Base-by-base conservation (phyloP, 768 basidiomycete genomes). In the Amanita inopinata region DNA sequence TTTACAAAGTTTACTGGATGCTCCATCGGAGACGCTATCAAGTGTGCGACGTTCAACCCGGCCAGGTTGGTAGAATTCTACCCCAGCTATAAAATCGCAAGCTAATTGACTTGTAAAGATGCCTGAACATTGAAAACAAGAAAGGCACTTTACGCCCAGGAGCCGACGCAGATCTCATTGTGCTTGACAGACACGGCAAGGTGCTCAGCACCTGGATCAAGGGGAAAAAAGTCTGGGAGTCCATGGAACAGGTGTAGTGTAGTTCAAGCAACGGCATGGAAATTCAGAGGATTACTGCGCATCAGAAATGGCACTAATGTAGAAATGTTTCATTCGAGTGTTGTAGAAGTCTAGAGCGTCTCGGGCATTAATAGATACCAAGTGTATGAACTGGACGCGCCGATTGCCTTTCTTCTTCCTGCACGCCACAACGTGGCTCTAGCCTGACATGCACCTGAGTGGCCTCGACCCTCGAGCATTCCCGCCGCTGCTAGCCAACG, bases 91-190 rank as follows among this genome's bases (percentile, higher is more conserved):
- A n/a, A n/a, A n/a, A n/a, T n/a, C n/a, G n/a, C n/a, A 33, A 22
- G 46, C 36, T 34, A 33, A 40, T 25, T 46, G 15, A 33, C n/a
- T 5, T 30, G n/a, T 30, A 23, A 30, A 84, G 82, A 49, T 83
- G 84, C 56, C 71, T 94, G 14, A 78, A 83, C 12, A 83, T 88
- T 42, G 80, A 84, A 58, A 63, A 78, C 45, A 75, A 64, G 51
- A 94, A 92, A 62, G 90, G 91, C 17, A 83, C 83, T 14, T 64
- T 93, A 17, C 72, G 80, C 36, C 63, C 83, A 1, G 89, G 86
- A n/a, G 85, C 79, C 22, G 84, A 92, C 56, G 91, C 89, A 6
- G 91, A 94, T 61, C 62, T 94, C 27, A 74, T 80, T 28, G 76
- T 92, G 19, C 71, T 91, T 34, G 79, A 86, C 54, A 66, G 70